These are phyloP conservation scores for Turritis glabra DNA, from an alignment of 345 rosid genomes.

Conservation along the genomic window DNA sequence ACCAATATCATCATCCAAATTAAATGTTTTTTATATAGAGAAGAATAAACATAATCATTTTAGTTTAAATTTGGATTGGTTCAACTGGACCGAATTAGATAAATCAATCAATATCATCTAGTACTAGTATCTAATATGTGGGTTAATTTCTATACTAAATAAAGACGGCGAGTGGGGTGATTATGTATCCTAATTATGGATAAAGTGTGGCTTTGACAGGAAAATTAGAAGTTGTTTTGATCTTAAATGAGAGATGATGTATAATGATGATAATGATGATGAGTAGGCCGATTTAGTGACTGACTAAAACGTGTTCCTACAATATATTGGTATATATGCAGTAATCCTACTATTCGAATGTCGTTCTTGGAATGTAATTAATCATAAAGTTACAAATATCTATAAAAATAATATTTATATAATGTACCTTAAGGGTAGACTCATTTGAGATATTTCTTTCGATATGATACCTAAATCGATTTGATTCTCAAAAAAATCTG, in stretches of 20 bases:
- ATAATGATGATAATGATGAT: constrained; percentile 9
- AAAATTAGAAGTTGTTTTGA: constrained; percentile 7
- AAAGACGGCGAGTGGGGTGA: not conserved
- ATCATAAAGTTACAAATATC: constrained; percentile 29
- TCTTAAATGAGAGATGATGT: constrained; percentile 3
- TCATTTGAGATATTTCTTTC: constrained; percentile 15
- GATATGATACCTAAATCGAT: constrained; percentile 1
- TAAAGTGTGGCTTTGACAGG: constrained; percentile 9
- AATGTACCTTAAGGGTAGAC: constrained; percentile 4
- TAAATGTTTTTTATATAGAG: not conserved
- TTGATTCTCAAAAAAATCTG: constrained; percentile 10
- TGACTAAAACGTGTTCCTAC: constrained; percentile 37
- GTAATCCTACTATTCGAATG: constrained; percentile 30
- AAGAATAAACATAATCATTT: not conserved
- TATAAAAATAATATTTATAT: not conserved
- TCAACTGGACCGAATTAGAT: not conserved
- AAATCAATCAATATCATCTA: not conserved
- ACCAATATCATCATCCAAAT: too few relatives aligned
- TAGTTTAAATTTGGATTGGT: not conserved
- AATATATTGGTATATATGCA: constrained; percentile 25
- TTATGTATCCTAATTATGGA: constrained; percentile 1
- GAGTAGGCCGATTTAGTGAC: constrained; percentile 33
- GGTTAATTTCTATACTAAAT: too few relatives aligned
- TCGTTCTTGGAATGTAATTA: constrained; percentile 19
- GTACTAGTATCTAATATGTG: not conserved